A percentile compares a stretch with the other conserved stretches of the same genome.
phyloP scores from a whole-genome alignment of 202 grass and related monocot genomes.

The Bolboschoenoplectus hybrid region DNA sequence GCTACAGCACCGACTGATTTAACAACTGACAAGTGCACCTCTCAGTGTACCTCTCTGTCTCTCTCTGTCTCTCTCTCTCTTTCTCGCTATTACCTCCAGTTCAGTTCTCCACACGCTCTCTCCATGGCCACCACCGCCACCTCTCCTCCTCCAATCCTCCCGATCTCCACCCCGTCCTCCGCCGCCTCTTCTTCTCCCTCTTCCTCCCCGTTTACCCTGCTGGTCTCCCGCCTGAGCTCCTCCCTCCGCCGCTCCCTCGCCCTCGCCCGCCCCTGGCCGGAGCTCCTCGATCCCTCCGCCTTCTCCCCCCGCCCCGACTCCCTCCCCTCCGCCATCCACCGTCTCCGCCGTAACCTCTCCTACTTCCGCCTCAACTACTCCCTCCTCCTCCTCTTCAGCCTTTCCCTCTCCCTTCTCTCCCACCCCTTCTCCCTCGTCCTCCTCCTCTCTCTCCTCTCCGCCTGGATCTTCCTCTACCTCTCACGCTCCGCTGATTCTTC shows the following conservation, averaged over 20 bases:
- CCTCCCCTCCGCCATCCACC: conserved; percentile 64
- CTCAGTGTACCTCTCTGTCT: too few species aligned
- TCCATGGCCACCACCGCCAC: conserved; percentile 51
- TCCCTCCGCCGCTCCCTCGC: conserved; percentile 67
- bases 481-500: conserved; percentile 62
- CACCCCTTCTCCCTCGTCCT: conserved; percentile 81
- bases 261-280: conserved; percentile 68
- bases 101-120: background rate
- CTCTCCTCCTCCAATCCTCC: conserved; percentile 61
- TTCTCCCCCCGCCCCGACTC: conserved; percentile 71
- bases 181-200: conserved; percentile 37
- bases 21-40: background rate
- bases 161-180: conserved; percentile 50
- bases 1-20: background rate
- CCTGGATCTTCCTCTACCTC: conserved; percentile 70
- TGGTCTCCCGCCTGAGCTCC: conserved; percentile 58
- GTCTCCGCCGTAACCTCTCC: conserved; percentile 77
- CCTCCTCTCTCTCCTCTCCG: conserved; percentile 60
- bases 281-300: conserved; percentile 75
- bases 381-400: conserved; percentile 63
- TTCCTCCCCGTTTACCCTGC: conserved; percentile 55
- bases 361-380: conserved; percentile 90
- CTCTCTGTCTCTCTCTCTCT: background rate
- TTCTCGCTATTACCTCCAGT: background rate
- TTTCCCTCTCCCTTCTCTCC: conserved; percentile 66